Conservation (phyloP, 1,139 yeast genomes). For the Saccharomyces pastorianus region DNA sequence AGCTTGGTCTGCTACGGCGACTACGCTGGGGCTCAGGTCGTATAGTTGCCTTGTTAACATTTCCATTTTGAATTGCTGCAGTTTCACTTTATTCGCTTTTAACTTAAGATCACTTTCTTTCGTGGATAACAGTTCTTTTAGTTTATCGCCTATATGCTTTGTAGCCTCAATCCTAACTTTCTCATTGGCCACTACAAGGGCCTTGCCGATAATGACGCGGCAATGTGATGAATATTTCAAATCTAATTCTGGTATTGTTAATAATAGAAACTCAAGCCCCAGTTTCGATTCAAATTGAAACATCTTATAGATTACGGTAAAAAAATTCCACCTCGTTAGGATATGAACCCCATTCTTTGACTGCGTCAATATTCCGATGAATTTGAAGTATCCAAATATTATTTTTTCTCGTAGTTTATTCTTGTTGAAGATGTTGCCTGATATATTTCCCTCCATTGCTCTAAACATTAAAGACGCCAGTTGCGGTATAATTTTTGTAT, state of each 20-base stretch:
- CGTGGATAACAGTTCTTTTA: constrained; percentile 12
- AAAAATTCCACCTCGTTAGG: constrained; percentile 75
- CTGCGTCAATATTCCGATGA: constrained; percentile 65
- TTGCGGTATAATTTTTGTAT: constrained; percentile 75
- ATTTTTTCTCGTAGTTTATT: constrained; percentile 55
- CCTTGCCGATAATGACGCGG: constrained; percentile 56
- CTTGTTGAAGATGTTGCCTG: constrained; percentile 65
- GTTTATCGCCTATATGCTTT: constrained; percentile 38
- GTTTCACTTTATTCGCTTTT: constrained; percentile 7
- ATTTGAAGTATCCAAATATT: constrained; percentile 66
- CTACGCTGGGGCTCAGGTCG: constrained; percentile 53
- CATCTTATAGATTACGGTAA: constrained; percentile 70
- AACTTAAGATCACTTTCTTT: constrained; percentile 7
- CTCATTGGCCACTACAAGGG: constrained; percentile 49
- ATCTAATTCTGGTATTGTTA: constrained; percentile 55
- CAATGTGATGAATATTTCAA: constrained; percentile 59
- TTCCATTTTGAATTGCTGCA: constrained; percentile 35
- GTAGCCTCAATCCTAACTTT: constrained; percentile 52
- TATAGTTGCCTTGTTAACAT: constrained; percentile 62
- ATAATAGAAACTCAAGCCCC: constrained; percentile 47
- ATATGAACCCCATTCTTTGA: constrained; percentile 55
- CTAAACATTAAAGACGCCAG: constrained; percentile 84
- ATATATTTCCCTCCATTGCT: constrained; percentile 41
- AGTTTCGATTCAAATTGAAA: constrained; percentile 48
- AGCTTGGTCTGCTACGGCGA: constrained; percentile 47